Percentiles rank a stretch among this genome's conserved stretches.
Evolutionary conservation across 2,329 filamentous ascomycete genomes (phyloP).

Genomic region (Periconia sp.): DNA sequence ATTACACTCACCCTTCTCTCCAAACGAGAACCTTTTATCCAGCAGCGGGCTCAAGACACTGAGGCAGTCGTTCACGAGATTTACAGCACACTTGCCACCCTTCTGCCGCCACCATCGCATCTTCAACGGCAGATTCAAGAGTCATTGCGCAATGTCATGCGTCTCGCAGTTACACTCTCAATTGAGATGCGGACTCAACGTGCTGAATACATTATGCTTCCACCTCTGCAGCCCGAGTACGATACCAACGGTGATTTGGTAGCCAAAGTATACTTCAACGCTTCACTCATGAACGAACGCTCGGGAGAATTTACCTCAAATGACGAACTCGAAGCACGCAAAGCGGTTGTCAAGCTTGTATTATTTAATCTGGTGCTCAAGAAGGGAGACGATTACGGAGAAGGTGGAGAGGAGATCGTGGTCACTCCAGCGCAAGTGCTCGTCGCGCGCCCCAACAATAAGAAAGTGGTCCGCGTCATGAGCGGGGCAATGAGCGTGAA

Average conservation of each 20-base stretch:
- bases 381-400: conserved; percentile 84
- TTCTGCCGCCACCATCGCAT: conserved; percentile 83
- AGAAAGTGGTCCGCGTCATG: conserved; percentile 53
- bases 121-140: conserved; percentile 78
- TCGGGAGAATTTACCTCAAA: conserved; percentile 71
- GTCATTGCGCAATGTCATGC: conserved; percentile 84
- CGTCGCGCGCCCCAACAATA: conserved; percentile 58
- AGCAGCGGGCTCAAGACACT: conserved; percentile 84
- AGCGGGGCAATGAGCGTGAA: conserved; percentile 54
- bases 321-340: conserved; percentile 75
- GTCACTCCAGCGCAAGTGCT: conserved; percentile 95
- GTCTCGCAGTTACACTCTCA: conserved; percentile 83
- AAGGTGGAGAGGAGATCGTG: conserved; percentile 91
- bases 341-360: conserved; percentile 83
- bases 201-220: conserved; percentile 98
- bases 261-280: conserved; percentile 88
- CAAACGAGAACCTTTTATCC: conserved; percentile 74
- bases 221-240: conserved; percentile 91
- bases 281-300: conserved; percentile 91
- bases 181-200: conserved; percentile 97
- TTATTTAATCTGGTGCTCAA: conserved; percentile 96
- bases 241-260: conserved; percentile 88
- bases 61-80: conserved; percentile 95
- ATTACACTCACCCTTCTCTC: conserved; percentile 89
- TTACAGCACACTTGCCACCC: conserved; percentile 76